Evolutionary conservation across 768 basidiomycete species (phyloP), one percentile per base, ranked within the genome.

Genomic region (Ramaria sp.): DNA sequence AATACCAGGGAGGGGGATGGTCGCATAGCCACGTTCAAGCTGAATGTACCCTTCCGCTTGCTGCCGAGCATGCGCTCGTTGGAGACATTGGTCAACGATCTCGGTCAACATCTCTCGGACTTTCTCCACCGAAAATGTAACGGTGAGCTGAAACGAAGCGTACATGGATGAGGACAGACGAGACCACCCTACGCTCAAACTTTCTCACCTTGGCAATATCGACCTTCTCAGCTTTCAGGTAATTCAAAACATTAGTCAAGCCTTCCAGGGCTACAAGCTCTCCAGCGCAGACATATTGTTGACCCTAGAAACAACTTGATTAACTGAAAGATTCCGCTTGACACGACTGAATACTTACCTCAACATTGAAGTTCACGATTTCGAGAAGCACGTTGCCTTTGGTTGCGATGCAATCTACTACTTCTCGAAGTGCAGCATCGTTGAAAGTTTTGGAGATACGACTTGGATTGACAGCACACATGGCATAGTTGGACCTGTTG

Each of bases 211-310:
- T 88, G 0, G 80, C 75, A 54, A 93, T 88, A 66, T 97, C 94
- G 45, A 96, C 86, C 79, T 95, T 98, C 75, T 99, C 84, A 7
- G 92, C 73, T 73, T 98, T 99, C 62, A 99, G 73, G 70, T 91
- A 94, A 74, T 99, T 99, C 63, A 98, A 75, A 46, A 95, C 93
- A 62, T 95, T 95, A 15, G 94, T 95, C 75, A 98, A 79, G 0
- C 92, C 89, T 62, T 96, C 92, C 37, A 98, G 75, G 1, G 91
- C 90, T 33, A 94, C 77, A 39, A 98, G 82, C 69, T 98, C 95
- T 70, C 96, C 96, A 45, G 96, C 96, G 64, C 92, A 96, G 61
- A 99, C 96, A 69, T 98, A 98, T 90, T 99, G 96, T 81, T 96
- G 93, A 60, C 95, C 95, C 86, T 96, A 71, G 54, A 63, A 30